Conservation (phyloP, 2,329 filamentous ascomycete genomes). For the Clarireedia monteithiana region DNA sequence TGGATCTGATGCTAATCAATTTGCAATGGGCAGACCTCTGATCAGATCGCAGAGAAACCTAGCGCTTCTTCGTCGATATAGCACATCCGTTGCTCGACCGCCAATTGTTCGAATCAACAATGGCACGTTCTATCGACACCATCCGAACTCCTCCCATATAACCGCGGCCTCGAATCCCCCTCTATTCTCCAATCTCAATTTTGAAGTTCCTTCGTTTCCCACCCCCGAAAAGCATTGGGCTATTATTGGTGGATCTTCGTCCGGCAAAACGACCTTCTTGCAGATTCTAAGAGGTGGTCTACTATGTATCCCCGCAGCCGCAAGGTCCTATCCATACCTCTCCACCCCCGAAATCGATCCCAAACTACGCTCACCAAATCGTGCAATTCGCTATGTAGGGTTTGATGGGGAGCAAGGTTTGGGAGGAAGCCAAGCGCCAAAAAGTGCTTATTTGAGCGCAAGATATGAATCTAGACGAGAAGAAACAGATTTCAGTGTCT, state of each 20-base stretch:
- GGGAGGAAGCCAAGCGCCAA: slow-evolving; percentile 42
- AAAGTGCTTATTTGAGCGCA: slow-evolving; percentile 79
- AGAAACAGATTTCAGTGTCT: slow-evolving; percentile 77
- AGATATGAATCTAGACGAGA: slow-evolving; percentile 85
- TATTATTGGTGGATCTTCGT: slow-evolving; percentile 69
- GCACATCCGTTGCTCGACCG: background rate
- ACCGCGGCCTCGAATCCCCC: slow-evolving; percentile 47
- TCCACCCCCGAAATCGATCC: slow-evolving; percentile 45
- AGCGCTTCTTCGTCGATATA: slow-evolving; percentile 15
- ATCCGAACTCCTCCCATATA: slow-evolving; percentile 49
- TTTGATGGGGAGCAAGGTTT: slow-evolving; percentile 68
- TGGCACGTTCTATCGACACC: slow-evolving; percentile 75
- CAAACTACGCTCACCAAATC: slow-evolving; percentile 48
- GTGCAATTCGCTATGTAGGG: slow-evolving; percentile 81
- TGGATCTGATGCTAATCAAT: too few species aligned
- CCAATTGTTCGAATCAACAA: slow-evolving; percentile 67
- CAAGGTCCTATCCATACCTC: slow-evolving; percentile 73
- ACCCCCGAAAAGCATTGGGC: slow-evolving; percentile 62
- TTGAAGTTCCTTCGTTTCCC: slow-evolving; percentile 56
- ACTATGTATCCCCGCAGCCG: slow-evolving; percentile 65
- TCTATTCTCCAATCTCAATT: slow-evolving; percentile 63
- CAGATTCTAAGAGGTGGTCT: slow-evolving; percentile 70
- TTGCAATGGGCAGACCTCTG: slow-evolving; percentile 15
- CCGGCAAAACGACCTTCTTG: slow-evolving; percentile 76
- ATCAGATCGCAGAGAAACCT: slow-evolving; percentile 5